Evolutionary conservation across 768 basidiomycete genomes (phyloP), one percentile per base, ranked within the genome.

Genomic region (Rhizopogon salebrosus): DNA sequence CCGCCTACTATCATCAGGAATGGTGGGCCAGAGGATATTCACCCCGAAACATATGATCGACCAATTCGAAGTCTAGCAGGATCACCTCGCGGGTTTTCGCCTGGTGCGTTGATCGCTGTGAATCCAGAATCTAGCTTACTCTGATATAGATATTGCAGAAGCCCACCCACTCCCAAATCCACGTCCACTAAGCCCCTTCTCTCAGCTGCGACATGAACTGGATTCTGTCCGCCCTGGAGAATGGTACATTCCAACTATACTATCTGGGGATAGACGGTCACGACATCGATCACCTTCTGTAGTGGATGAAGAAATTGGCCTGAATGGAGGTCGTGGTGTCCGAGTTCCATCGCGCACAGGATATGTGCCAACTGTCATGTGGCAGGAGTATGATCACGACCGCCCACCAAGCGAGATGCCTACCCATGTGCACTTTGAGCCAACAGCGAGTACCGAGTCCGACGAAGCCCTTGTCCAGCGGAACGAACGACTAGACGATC

Each of bases 401-500:
- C 62, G 54, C 40, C 57, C 62, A 0, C 57, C 54, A 18, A 67
- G 67, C 31, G 65, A 61, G 39, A 48, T 67, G 39, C n/a, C n/a
- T n/a, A n/a, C 20, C 18, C 54, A 55, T 7, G 49, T 42, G 35
- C 55, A 54, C 22, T 20, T 38, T 9, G 41, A 51, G 11, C 57
- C 65, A 6, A 68, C 59, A 7, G 69, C 67, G 8, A 65, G 58
- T 6, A 18, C 67, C 7, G 64, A 48, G 3, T 65, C 67, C 23
- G 79, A 80, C 49, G 75, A 82, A 29, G 77, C 78, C 41, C 61
- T 78, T 46, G 66, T 67, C 13, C 71, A 61, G 29, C 78, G 78
- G 9, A 67, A 80, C 0, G 76, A 82, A 51, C 80, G 80, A 18
- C 72, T 90, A 23, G 75, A 76, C 9, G 83, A 80, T 0, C 73